Evolutionary conservation across 306 rosid species (phyloP).

Genomic region (Cajanus cajan): DNA sequence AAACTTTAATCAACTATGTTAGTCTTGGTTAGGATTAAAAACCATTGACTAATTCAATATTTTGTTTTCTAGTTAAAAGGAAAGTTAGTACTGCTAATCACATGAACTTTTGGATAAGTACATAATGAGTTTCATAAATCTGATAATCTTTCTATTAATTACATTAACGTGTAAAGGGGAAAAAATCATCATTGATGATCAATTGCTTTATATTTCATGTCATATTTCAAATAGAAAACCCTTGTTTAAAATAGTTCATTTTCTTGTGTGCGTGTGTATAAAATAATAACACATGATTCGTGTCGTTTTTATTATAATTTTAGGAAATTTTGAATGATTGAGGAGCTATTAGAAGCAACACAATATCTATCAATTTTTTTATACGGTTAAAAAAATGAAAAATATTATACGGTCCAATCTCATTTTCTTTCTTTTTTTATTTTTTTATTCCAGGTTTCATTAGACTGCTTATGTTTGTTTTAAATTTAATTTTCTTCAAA

Average conservation of each 20-base stretch:
- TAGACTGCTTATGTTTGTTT: background rate
- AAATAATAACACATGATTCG: background rate
- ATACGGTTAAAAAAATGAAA: background rate
- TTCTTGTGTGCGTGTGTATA: background rate
- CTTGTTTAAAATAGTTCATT: background rate
- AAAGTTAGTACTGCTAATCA: background rate
- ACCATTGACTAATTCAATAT: background rate
- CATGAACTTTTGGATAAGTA: conserved; percentile 9
- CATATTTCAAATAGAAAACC: background rate
- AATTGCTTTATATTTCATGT: background rate
- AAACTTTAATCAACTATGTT: conserved; percentile 16
- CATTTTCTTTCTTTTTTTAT: background rate
- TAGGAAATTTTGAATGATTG: background rate
- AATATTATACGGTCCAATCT: background rate
- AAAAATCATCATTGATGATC: background rate
- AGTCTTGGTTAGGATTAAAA: background rate
- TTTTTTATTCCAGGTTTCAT: background rate
- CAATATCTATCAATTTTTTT: background rate
- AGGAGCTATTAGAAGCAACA: background rate
- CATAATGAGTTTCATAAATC: conserved; percentile 21
- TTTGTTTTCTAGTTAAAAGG: background rate
- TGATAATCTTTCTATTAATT: background rate
- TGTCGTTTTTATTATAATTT: background rate
- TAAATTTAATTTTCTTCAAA: background rate
- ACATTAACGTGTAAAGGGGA: background rate